phyloP scores from a whole-genome alignment of 345 rosid genomes.

The Zanthoxylum bungeanum region DNA sequence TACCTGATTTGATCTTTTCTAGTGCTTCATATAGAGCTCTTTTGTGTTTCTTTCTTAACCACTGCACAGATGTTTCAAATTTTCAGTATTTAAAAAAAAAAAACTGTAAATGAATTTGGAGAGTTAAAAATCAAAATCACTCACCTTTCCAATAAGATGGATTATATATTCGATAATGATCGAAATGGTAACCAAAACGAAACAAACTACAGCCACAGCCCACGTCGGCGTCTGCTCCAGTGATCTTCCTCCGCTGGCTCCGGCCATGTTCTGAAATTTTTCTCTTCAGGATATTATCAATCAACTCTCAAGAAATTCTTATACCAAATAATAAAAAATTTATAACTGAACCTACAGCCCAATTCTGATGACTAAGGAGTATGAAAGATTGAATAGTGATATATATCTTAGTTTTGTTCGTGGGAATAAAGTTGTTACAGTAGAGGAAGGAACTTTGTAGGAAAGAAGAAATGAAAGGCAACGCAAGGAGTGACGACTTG shows the following conservation, averaged over 20 bases:
- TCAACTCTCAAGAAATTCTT: not conserved
- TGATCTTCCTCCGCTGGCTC: conserved; percentile 38
- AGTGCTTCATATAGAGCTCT: conserved; percentile 77
- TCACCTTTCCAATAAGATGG: conserved; percentile 61
- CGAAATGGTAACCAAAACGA: conserved; percentile 46
- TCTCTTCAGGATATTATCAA: not conserved
- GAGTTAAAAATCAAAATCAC: not conserved
- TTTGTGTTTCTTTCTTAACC: conserved; percentile 61
- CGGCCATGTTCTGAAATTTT: conserved; percentile 35
- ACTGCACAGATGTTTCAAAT: conserved; percentile 33
- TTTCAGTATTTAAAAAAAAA: too few relatives aligned
- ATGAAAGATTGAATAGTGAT: not conserved
- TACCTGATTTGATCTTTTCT: conserved; percentile 93
- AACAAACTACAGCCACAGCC: conserved; percentile 70
- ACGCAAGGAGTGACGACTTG: too few relatives aligned
- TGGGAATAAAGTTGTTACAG: too few relatives aligned
- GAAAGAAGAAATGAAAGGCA: too few relatives aligned
- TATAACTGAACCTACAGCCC: too few relatives aligned
- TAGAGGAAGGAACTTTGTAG: too few relatives aligned
- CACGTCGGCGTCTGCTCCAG: conserved; percentile 67
- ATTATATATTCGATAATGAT: conserved; percentile 49
- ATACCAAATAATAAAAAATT: too few relatives aligned
- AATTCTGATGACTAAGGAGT: not conserved
- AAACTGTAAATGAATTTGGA: accelerated
- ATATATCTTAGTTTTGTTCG: too few relatives aligned